Base-by-base conservation (phyloP, 352 stramenopile genomes). In the Phytophthora tubulina region DNA sequence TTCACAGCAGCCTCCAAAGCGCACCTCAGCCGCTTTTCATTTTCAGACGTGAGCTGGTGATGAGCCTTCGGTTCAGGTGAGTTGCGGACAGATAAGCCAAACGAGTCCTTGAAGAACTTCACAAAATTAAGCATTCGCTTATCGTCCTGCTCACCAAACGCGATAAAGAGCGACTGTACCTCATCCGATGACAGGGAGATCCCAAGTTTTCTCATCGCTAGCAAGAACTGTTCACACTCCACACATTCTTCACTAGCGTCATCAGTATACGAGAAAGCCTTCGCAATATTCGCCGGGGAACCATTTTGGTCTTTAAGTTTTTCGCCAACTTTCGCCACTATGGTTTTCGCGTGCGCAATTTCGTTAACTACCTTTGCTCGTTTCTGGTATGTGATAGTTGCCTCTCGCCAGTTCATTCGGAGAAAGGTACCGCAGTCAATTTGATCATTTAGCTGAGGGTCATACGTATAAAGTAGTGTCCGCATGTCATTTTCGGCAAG, bases 381-480 rank as follows among this genome's bases (percentile, higher is more conserved):
- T 36, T 82, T 80, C 6, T 64, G 51, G 6, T 14, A 36, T 39
- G 50, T 44, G 9, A 57, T 70, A 15, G 45, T 70, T 33, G 67
- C 67, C 52, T 86, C 76, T 8, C 65, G 81, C 83, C 81, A 91
- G 53, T 90, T 85, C 49, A 94, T 74, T 21, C 80, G 79, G 4
- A 91, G 55, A 56, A 94, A 94, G 7, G 67, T 53, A 27, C 35
- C 42, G 33, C 72, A 86, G 56, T 91, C 73, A 3, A 94, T 73
- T 58, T 77, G 42, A 49, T 94, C 85, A 15, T 79, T 71, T 7
- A 90, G 57, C 4, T 80, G 41, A 8, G 70, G 78, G 39, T 93
- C 87, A 15, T 93, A 91, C 4, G 70, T 80, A 50, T 85, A 84
- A 1, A 94, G 53, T 3, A 92, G 3, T 14, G 79, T 53, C 2